phyloP scores from a whole-genome alignment of 352 stramenopile species.

The Phytopythium helicoides region DNA sequence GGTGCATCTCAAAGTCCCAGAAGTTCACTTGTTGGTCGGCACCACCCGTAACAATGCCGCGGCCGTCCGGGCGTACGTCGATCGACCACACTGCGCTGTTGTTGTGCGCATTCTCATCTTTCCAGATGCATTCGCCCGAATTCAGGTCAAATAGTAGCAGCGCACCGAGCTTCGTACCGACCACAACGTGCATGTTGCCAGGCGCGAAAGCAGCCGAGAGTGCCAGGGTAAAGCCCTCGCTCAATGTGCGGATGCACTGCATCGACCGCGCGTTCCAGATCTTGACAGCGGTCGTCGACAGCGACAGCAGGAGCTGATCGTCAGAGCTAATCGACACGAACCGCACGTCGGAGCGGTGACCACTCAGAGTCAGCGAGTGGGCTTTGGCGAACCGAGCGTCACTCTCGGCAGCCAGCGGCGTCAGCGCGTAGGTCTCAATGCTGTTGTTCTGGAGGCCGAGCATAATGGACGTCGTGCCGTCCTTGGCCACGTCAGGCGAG shows the following conservation, averaged over 20 bases:
- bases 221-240: conserved; percentile 73
- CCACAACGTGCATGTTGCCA: conserved; percentile 95
- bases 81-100: conserved; percentile 97
- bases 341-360: conserved; percentile 92
- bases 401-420: conserved; percentile 49
- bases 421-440: conserved; percentile 87
- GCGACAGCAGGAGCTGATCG: conserved; percentile 88
- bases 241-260: conserved; percentile 90
- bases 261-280: conserved; percentile 91
- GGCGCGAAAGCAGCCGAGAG: conserved; percentile 95
- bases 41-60: conserved; percentile 94
- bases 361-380: conserved; percentile 72
- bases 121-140: conserved; percentile 92
- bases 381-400: conserved; percentile 66
- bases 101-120: conserved; percentile 87
- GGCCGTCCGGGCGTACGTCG: conserved; percentile 90
- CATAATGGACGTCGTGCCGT: conserved; percentile 80
- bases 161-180: conserved; percentile 97
- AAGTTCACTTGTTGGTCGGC: conserved; percentile 99
- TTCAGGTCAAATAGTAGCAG: conserved; percentile 94
- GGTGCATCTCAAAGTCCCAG: conserved; percentile 96
- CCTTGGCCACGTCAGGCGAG: conserved; percentile 76
- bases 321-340: conserved; percentile 86
- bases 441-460: conserved; percentile 91
- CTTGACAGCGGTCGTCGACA: conserved; percentile 87